These are phyloP conservation scores for Bremia lactucae DNA, from an alignment of 352 stramenopile species.

Conservation along the genomic window DNA sequence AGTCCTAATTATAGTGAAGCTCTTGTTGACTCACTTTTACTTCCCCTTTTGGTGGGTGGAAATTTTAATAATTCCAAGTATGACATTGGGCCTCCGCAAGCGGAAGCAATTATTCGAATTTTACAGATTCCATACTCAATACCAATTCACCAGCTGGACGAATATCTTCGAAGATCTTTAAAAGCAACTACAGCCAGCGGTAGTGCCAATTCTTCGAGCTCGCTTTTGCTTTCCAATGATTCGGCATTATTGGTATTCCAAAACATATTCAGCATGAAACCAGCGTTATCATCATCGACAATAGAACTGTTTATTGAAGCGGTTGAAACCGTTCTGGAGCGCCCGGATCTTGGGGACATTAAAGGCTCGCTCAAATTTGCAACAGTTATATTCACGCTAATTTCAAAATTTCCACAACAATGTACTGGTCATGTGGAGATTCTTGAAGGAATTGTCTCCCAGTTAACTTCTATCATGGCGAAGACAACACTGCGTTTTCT, in stretches of 20 bases:
- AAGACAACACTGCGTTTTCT: slow-evolving; percentile 56
- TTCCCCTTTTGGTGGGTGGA: slow-evolving; percentile 33
- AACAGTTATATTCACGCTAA: slow-evolving; percentile 52
- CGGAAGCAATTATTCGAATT: slow-evolving; percentile 60
- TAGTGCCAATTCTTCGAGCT: neutral
- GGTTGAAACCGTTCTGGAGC: slow-evolving; percentile 33
- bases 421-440: slow-evolving; percentile 31
- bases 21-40: slow-evolving; percentile 42
- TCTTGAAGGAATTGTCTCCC: slow-evolving; percentile 31
- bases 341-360: slow-evolving; percentile 16
- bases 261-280: slow-evolving; percentile 56
- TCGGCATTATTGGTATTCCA: slow-evolving; percentile 59
- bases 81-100: slow-evolving; percentile 35
- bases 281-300: slow-evolving; percentile 29
- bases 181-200: neutral
- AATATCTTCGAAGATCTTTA: slow-evolving; percentile 29
- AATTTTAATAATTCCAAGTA: neutral
- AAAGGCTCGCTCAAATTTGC: slow-evolving; percentile 46
- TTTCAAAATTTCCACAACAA: slow-evolving; percentile 49
- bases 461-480: slow-evolving; percentile 46
- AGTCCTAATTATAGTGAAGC: slow-evolving; percentile 29
- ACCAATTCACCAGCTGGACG: slow-evolving; percentile 35
- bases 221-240: slow-evolving; percentile 50
- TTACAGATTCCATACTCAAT: slow-evolving; percentile 37
- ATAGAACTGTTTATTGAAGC: slow-evolving; percentile 38